These are phyloP conservation scores for Cornus suecica DNA, from an alignment of 148 eudicot species.

Conservation along the genomic window DNA sequence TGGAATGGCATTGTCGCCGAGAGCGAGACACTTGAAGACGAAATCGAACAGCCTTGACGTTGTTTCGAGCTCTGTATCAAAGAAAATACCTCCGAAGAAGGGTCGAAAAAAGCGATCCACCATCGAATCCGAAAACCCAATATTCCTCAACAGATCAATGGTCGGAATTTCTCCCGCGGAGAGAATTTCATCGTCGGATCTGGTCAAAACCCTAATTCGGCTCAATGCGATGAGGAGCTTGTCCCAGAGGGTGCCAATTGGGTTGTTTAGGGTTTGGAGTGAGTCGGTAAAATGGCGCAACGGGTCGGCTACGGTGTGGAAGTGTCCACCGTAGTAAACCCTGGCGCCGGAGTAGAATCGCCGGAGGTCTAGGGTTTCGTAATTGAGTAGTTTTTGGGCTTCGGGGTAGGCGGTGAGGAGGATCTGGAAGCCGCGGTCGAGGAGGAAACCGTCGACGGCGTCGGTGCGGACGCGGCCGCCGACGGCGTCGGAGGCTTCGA, in stretches of 20 bases:
- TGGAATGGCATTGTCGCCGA: conserved; percentile 80
- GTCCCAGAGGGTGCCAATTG: conserved; percentile 71
- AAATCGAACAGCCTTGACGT: conserved; percentile 84
- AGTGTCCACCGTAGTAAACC: conserved; percentile 47
- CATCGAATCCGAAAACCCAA: conserved; percentile 59
- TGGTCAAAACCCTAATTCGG: conserved; percentile 47
- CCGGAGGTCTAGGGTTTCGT: conserved; percentile 49
- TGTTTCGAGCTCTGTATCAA: conserved; percentile 76
- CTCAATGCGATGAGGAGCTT: conserved; percentile 57
- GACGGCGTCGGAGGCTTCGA: conserved; percentile 74
- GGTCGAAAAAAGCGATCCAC: conserved; percentile 81
- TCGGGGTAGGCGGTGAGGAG: conserved; percentile 95
- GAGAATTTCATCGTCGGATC: conserved; percentile 52
- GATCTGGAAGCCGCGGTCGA: conserved; percentile 97
- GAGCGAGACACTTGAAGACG: conserved; percentile 79
- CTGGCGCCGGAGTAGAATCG: conserved; percentile 87
- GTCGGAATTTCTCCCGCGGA: conserved; percentile 42
- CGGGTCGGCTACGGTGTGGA: conserved; percentile 85
- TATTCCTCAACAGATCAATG: conserved; percentile 41
- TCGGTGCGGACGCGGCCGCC: conserved; percentile 98
- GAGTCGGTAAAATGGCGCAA: conserved; percentile 66
- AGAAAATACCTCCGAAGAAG: conserved; percentile 92
- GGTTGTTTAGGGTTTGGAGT: conserved; percentile 44
- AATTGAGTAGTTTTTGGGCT: conserved; percentile 60
- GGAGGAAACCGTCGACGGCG: conserved; percentile 69